These are phyloP conservation scores for Stephanodiscus minutulus DNA, from an alignment of 108 stramenopile species.

Conservation along the genomic window DNA sequence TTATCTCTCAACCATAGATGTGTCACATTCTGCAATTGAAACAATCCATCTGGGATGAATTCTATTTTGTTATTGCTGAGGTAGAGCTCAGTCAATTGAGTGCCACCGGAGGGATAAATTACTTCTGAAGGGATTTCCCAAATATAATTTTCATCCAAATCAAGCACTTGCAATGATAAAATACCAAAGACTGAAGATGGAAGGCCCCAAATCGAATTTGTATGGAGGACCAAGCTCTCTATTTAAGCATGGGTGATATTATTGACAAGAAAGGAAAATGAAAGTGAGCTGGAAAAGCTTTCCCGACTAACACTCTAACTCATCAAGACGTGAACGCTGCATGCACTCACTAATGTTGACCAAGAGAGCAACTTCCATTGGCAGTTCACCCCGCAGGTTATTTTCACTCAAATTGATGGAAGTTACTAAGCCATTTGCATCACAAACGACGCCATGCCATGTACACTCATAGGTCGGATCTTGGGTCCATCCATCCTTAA, in stretches of 20 bases:
- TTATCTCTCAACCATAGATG: slow-evolving; percentile 33
- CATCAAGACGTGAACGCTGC: neutral
- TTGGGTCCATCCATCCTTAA: slow-evolving; percentile 29
- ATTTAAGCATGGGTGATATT: neutral
- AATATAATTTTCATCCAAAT: slow-evolving; percentile 39
- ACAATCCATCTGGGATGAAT: slow-evolving; percentile 29
- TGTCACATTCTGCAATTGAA: slow-evolving; percentile 27
- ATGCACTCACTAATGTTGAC: slow-evolving; percentile 21
- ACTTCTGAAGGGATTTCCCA: slow-evolving; percentile 26
- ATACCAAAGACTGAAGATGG: slow-evolving; percentile 27
- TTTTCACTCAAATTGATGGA: slow-evolving; percentile 35
- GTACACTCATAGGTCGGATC: slow-evolving; percentile 33
- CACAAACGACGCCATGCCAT: slow-evolving; percentile 45
- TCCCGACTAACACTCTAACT: neutral
- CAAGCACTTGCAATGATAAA: slow-evolving; percentile 36
- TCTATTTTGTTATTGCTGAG: slow-evolving; percentile 40
- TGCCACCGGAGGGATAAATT: slow-evolving; percentile 10
- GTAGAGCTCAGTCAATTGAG: slow-evolving; percentile 36
- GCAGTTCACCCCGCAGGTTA: slow-evolving; percentile 24
- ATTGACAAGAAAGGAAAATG: neutral
- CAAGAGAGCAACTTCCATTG: slow-evolving; percentile 27
- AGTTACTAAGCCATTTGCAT: slow-evolving; percentile 17
- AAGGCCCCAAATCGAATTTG: slow-evolving; percentile 24
- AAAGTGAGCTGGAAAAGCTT: neutral
- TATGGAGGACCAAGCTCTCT: slow-evolving; percentile 31